These are phyloP conservation scores for Yamadazyma dushanensis DNA, from an alignment of 1,139 yeast species.

Conservation along the genomic window DNA sequence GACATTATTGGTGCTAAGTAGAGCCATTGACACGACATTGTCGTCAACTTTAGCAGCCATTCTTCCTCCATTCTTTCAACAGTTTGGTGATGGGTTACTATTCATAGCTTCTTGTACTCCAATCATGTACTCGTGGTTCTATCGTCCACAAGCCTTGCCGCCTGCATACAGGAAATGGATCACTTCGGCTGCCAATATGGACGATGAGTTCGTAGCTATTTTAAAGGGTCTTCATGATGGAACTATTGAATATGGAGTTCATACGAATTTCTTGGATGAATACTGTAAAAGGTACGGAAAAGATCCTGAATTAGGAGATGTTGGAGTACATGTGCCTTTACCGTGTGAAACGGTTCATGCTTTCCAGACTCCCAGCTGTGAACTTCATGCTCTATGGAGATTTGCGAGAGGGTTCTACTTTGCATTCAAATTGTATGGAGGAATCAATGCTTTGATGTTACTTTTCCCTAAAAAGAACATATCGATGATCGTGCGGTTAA, in stretches of 20 bases:
- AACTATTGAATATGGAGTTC: slow-evolving; percentile 27
- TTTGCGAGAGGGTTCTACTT: slow-evolving; percentile 35
- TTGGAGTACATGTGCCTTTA: slow-evolving; percentile 24
- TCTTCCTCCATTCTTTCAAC: slow-evolving; percentile 17
- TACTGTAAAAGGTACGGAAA: slow-evolving; percentile 29
- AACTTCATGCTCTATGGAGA: slow-evolving; percentile 40
- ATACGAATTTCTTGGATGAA: slow-evolving; percentile 21
- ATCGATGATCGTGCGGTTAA: slow-evolving; percentile 19
- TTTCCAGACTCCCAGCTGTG: slow-evolving; percentile 33
- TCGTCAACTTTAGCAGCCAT: slow-evolving; percentile 23
- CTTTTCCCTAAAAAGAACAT: slow-evolving; percentile 25
- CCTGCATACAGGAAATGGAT: slow-evolving; percentile 42
- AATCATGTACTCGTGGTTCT: slow-evolving; percentile 41
- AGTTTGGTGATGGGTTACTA: slow-evolving; percentile 30
- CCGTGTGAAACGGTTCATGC: slow-evolving; percentile 36
- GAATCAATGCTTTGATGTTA: slow-evolving; percentile 32
- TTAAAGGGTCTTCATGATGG: slow-evolving; percentile 26
- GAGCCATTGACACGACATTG: slow-evolving; percentile 36
- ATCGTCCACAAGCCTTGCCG: slow-evolving; percentile 29
- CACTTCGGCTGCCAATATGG: slow-evolving; percentile 45
- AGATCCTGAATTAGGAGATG: slow-evolving; percentile 25
- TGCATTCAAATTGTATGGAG: slow-evolving; percentile 35
- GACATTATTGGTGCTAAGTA: slow-evolving; percentile 35
- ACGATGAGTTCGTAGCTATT: slow-evolving; percentile 26
- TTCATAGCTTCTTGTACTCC: slow-evolving; percentile 29